These are phyloP conservation scores for Penicillium silybi DNA, from an alignment of 495 filamentous ascomycete genomes.

Conservation along the genomic window DNA sequence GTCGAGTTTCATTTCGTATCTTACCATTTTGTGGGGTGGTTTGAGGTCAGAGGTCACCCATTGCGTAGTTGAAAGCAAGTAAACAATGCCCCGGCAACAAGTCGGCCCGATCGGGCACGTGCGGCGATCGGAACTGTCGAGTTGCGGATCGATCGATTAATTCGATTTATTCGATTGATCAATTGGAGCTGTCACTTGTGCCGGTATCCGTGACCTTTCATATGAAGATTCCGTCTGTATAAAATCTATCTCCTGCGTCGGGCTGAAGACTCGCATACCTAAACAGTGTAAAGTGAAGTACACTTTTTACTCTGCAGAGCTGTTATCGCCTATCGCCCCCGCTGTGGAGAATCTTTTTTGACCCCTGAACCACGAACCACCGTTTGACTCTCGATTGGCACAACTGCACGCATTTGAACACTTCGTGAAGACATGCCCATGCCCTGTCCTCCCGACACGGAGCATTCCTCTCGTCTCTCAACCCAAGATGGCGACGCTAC, in stretches of 20 bases:
- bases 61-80: slow-evolving; percentile 8
- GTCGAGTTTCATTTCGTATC: not conserved
- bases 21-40: not conserved
- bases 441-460: slow-evolving; percentile 6
- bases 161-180: not conserved
- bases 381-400: not conserved
- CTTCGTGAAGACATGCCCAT: slow-evolving; percentile 1
- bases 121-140: slow-evolving; percentile 14
- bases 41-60: not conserved
- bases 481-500: slow-evolving; percentile 41
- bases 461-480: slow-evolving; percentile 13
- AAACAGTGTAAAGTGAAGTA: too few relatives aligned
- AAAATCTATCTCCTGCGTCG: too few relatives aligned
- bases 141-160: not conserved
- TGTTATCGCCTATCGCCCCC: slow-evolving; percentile 31
- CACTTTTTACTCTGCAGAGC: not conserved
- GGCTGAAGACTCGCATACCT: not conserved
- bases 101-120: slow-evolving; percentile 33
- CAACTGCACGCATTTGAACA: not conserved
- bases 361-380: slow-evolving; percentile 22
- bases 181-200: not conserved
- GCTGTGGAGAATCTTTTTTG: slow-evolving; percentile 32
- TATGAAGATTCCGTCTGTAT: not conserved
- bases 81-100: slow-evolving; percentile 27
- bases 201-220: not conserved